These are phyloP conservation scores for Phytophthora colocasiae DNA, from an alignment of 352 stramenopile genomes.

Conservation along the genomic window DNA sequence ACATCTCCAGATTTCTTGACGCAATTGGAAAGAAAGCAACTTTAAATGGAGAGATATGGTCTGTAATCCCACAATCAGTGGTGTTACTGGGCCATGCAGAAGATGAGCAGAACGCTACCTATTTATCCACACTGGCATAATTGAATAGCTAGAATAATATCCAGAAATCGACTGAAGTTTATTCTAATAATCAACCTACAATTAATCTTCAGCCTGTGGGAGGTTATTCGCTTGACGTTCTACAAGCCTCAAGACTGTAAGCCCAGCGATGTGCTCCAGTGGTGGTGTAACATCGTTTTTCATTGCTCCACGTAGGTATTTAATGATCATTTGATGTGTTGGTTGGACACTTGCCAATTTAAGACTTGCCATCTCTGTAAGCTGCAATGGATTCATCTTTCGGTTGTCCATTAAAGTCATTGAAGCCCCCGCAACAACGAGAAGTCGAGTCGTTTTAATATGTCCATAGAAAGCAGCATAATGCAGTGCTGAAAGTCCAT, in stretches of 20 bases:
- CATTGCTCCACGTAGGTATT: slow-evolving; percentile 83
- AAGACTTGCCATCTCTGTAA: slow-evolving; percentile 80
- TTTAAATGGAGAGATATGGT: slow-evolving; percentile 5
- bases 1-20: neutral
- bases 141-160: too few relatives aligned
- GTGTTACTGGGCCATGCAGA: slow-evolving; percentile 11
- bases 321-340: slow-evolving; percentile 88
- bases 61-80: slow-evolving; percentile 2
- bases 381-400: slow-evolving; percentile 73
- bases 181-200: too few relatives aligned
- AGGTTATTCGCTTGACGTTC: slow-evolving; percentile 68
- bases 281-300: slow-evolving; percentile 73
- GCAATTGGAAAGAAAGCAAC: neutral
- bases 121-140: too few relatives aligned
- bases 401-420: slow-evolving; percentile 59
- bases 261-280: slow-evolving; percentile 76
- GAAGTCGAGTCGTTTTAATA: slow-evolving; percentile 68
- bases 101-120: neutral
- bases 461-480: slow-evolving; percentile 83
- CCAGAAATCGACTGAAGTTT: too few relatives aligned
- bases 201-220: slow-evolving; percentile 34
- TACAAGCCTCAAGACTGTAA: slow-evolving; percentile 73
- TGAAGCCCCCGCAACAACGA: slow-evolving; percentile 64
- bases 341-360: slow-evolving; percentile 79
- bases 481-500: slow-evolving; percentile 70